Conservation (phyloP, 148 eudicot genomes). For the Chenopodium quinoa region DNA sequence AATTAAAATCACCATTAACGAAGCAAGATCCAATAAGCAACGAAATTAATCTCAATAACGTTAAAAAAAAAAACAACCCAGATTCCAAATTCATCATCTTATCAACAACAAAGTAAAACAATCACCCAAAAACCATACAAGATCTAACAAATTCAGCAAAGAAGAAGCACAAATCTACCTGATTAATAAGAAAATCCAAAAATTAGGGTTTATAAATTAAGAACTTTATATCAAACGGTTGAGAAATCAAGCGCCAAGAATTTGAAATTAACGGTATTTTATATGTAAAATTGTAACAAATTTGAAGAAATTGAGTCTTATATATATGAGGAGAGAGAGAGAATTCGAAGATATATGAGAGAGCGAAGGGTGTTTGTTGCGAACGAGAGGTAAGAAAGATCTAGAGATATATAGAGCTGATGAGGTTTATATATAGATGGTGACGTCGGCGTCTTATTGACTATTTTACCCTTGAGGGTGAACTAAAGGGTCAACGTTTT, state of each 20-base stretch:
- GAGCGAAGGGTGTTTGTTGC: background rate
- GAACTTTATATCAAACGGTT: background rate
- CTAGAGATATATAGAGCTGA: constrained; percentile 7
- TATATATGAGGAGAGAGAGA: background rate
- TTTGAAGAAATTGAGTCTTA: constrained; percentile 9
- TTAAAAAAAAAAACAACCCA: background rate
- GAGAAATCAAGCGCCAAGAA: constrained; percentile 20
- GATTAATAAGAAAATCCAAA: background rate
- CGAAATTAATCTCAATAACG: background rate
- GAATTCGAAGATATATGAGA: background rate
- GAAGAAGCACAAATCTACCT: background rate
- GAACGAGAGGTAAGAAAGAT: constrained; percentile 11
- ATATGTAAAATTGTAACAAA: background rate
- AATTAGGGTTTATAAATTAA: constrained; percentile 9
- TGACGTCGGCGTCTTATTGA: background rate
- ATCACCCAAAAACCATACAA: background rate
- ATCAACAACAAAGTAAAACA: background rate
- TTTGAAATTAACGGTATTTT: constrained; percentile 10
- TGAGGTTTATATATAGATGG: background rate
- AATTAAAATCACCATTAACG: background rate
- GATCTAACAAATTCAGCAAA: constrained; percentile 7
- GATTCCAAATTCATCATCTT: background rate
- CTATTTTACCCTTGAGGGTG: background rate
- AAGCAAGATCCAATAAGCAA: background rate
- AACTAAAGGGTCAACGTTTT: background rate